Conservation (phyloP, 495 filamentous ascomycete species). For the Paragyromitra xinjiangensis region DNA sequence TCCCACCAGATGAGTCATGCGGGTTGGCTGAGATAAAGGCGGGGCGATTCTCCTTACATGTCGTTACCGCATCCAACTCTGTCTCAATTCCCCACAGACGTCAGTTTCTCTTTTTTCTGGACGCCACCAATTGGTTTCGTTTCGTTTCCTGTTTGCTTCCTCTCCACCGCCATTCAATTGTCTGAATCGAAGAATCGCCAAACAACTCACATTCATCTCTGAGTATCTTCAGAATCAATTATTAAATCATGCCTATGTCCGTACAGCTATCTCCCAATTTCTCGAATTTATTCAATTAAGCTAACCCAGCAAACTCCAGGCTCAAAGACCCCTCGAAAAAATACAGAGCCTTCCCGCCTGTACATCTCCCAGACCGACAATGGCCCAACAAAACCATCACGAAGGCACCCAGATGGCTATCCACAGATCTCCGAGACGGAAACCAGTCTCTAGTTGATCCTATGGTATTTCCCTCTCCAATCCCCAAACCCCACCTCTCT, state of each 20-base stretch:
- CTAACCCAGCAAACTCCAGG: slow-evolving; percentile 63
- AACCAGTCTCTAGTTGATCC: slow-evolving; percentile 89
- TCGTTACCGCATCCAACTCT: too few relatives aligned
- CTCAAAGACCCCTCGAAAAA: slow-evolving; percentile 94
- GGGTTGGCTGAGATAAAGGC: slow-evolving; percentile 14
- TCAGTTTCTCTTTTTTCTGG: too few relatives aligned
- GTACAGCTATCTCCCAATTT: background rate
- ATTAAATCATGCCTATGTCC: slow-evolving; percentile 48
- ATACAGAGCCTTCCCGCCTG: slow-evolving; percentile 80
- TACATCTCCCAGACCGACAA: slow-evolving; percentile 85
- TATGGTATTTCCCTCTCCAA: slow-evolving; percentile 69
- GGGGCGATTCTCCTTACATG: background rate
- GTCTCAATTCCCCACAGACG: too few relatives aligned
- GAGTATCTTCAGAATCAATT: slow-evolving; percentile 22
- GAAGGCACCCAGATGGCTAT: slow-evolving; percentile 84
- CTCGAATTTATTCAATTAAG: background rate
- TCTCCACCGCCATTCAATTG: too few relatives aligned
- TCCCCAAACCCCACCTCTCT: background rate
- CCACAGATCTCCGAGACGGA: slow-evolving; percentile 85
- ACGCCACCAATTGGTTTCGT: too few relatives aligned
- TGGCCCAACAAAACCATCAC: slow-evolving; percentile 85
- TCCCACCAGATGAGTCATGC: slow-evolving; percentile 38
- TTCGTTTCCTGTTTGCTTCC: too few relatives aligned
- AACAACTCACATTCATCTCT: background rate
- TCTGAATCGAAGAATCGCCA: too few relatives aligned